phyloP scores from a whole-genome alignment of 1,139 yeast species.

The Taphrina communis region DNA sequence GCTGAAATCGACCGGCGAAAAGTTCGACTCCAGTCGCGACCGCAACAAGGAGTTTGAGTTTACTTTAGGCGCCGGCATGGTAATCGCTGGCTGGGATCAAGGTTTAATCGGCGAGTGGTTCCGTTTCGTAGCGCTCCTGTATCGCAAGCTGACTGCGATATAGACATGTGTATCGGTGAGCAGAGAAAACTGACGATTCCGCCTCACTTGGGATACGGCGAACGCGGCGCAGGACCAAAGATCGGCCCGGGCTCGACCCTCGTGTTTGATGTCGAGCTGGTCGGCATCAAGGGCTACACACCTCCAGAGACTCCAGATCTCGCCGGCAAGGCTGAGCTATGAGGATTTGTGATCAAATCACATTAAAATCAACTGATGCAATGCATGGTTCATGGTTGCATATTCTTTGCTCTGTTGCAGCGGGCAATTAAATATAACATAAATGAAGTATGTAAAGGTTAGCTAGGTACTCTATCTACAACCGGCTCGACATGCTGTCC shows the following conservation, averaged over 20 bases:
- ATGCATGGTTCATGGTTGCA: background rate
- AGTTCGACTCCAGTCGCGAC: conserved; percentile 88
- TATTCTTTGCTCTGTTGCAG: background rate
- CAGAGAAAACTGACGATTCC: conserved; percentile 79
- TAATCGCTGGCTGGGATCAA: conserved; percentile 96
- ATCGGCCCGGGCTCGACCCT: conserved; percentile 44
- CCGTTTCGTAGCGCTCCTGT: conserved; percentile 59
- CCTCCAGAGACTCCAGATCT: conserved; percentile 32
- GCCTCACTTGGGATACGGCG: conserved; percentile 75
- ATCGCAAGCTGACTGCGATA: conserved; percentile 7
- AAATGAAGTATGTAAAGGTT: conserved; percentile 3
- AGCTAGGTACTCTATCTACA: conserved; percentile 1
- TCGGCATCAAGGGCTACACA: conserved; percentile 39
- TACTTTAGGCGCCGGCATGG: conserved; percentile 94
- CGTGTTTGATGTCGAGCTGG: conserved; percentile 44
- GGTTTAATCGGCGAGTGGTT: no score
- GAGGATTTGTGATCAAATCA: background rate
- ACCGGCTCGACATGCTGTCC: background rate
- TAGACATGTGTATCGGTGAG: conserved; percentile 86
- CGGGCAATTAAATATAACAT: conserved; percentile 2
- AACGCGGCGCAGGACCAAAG: conserved; percentile 69
- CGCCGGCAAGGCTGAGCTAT: conserved; percentile 34
- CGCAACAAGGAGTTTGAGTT: conserved; percentile 93
- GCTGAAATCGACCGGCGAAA: conserved; percentile 84
- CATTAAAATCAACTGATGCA: background rate